phyloP scores from a whole-genome alignment of 306 rosid species.

The Cucurbita moschata region DNA sequence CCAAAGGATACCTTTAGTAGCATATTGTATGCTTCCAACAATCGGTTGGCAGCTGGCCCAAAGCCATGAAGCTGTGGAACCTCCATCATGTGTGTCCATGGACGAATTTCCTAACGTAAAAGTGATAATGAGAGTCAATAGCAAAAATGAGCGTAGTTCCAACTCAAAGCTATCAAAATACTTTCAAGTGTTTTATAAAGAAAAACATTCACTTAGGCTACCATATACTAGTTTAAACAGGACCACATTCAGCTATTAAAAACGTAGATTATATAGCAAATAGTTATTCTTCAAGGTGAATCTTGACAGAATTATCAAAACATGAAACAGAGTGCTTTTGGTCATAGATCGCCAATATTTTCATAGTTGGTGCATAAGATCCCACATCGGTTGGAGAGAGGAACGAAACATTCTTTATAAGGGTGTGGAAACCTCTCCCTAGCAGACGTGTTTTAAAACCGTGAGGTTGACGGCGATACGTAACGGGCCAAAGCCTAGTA shows the following conservation, averaged over 20 bases:
- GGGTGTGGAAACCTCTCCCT: no score
- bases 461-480: no score
- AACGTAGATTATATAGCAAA: not conserved
- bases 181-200: not conserved
- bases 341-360: not conserved
- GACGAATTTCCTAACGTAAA: slow-evolving; percentile 73
- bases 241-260: not conserved
- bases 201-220: not conserved
- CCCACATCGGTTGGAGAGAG: no score
- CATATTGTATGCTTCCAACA: slow-evolving; percentile 91
- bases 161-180: not conserved
- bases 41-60: slow-evolving; percentile 93
- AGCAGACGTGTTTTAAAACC: no score
- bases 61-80: slow-evolving; percentile 98
- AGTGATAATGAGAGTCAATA: not conserved
- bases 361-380: not conserved
- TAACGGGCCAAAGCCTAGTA: no score
- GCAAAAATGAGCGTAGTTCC: not conserved
- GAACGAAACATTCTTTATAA: no score
- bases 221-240: not conserved
- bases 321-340: not conserved
- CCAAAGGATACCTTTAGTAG: slow-evolving; percentile 59
- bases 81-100: slow-evolving; percentile 99
- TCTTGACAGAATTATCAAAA: not conserved
- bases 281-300: not conserved